Conservation (phyloP, 495 filamentous ascomycete genomes). For the Tuber microsphaerosporum region DNA sequence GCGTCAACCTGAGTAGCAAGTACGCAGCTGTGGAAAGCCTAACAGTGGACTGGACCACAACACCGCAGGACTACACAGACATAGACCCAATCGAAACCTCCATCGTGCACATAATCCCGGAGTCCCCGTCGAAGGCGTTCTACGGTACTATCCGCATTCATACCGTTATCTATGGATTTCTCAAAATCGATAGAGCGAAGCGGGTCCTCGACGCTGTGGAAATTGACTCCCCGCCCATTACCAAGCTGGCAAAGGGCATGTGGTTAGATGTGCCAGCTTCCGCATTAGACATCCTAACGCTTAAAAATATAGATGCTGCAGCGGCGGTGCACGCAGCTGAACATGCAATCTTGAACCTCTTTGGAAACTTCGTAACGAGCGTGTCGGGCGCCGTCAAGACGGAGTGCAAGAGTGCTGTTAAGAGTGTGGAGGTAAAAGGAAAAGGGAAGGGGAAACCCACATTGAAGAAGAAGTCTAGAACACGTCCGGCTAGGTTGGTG, state of each 20-base stretch:
- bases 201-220: constrained; percentile 85
- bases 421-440: constrained; percentile 62
- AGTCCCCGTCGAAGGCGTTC: constrained; percentile 58
- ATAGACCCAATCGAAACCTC: constrained; percentile 64
- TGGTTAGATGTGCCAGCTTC: constrained; percentile 84
- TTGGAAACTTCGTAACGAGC: constrained; percentile 82
- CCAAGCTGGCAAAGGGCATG: constrained; percentile 79
- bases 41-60: constrained; percentile 91
- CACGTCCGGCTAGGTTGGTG: constrained; percentile 78
- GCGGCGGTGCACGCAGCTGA: constrained; percentile 91
- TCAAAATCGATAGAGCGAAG: constrained; percentile 77
- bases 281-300: constrained; percentile 71
- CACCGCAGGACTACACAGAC: constrained; percentile 89
- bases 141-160: constrained; percentile 77
- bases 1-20: constrained; percentile 66
- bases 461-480: constrained; percentile 59
- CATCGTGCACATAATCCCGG: constrained; percentile 18
- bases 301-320: constrained; percentile 67
- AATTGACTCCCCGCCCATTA: constrained; percentile 86
- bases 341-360: constrained; percentile 75
- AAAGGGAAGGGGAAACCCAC: constrained; percentile 40
- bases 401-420: constrained; percentile 75
- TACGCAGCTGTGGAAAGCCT: constrained; percentile 59
- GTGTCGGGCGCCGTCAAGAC: constrained; percentile 78
- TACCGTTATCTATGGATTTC: constrained; percentile 87